phyloP scores from a whole-genome alignment of 192 early-diverging fungal genomes.

The Spinellus fusiger region DNA sequence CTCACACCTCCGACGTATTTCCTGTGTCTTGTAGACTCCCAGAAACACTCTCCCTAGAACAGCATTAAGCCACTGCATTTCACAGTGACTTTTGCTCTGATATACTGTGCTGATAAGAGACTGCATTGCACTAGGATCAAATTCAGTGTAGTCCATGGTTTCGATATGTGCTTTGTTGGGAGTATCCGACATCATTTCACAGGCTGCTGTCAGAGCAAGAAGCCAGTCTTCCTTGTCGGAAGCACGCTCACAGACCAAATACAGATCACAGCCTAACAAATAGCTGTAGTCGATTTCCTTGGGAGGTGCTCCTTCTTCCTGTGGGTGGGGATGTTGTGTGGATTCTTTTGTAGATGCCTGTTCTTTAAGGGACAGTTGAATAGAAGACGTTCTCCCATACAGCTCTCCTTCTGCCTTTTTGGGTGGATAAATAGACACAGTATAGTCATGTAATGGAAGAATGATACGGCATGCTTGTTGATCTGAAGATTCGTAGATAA shows the following conservation, averaged over 20 bases:
- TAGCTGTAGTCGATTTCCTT: constrained; percentile 47
- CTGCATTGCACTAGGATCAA: constrained; percentile 36
- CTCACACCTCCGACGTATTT: background rate
- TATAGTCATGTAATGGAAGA: constrained; percentile 65
- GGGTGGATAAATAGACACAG: constrained; percentile 72
- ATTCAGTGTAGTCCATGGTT: constrained; percentile 29
- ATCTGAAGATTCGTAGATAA: constrained; percentile 62
- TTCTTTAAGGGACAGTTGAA: constrained; percentile 33
- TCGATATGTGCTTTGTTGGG: constrained; percentile 3
- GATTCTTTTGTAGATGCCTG: constrained; percentile 5
- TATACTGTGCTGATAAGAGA: constrained; percentile 42
- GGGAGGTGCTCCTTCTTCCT: background rate
- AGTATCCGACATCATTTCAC: constrained; percentile 59
- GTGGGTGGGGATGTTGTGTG: constrained; percentile 1
- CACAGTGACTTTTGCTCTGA: constrained; percentile 41
- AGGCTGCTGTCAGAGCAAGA: constrained; percentile 61
- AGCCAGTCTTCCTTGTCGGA: constrained; percentile 91
- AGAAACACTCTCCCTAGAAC: constrained; percentile 76
- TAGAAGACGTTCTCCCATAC: constrained; percentile 62
- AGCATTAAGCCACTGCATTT: constrained; percentile 76
- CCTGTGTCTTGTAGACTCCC: constrained; percentile 55
- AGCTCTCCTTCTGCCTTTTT: constrained; percentile 62
- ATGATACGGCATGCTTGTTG: constrained; percentile 34
- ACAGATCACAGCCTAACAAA: constrained; percentile 47
- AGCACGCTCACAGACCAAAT: constrained; percentile 53